Percentiles rank a stretch among this genome's conserved stretches.
Evolutionary conservation across 2,329 filamentous ascomycete species (phyloP).

Genomic region (Colletotrichum phormii): DNA sequence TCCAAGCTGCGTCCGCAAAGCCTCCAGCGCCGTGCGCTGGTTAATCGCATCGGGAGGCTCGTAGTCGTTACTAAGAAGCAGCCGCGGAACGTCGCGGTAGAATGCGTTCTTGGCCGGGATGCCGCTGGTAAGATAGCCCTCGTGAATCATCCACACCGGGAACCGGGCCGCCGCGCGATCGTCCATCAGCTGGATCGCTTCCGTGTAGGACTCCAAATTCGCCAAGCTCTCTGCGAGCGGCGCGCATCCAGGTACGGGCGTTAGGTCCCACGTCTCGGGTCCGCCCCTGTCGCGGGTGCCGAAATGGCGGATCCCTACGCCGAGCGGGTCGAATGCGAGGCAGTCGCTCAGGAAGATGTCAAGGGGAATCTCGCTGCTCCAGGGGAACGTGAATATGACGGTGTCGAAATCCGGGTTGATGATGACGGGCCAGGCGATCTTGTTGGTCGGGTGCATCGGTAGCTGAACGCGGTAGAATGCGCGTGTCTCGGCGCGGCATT

Average conservation of each 20-base stretch:
- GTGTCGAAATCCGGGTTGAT: conserved; percentile 40
- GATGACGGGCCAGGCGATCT: conserved; percentile 35
- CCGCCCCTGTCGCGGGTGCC: conserved; percentile 33
- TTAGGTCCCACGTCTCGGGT: conserved; percentile 36
- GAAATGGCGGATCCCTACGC: conserved; percentile 34
- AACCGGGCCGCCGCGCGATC: conserved; percentile 31
- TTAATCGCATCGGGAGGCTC: conserved; percentile 30
- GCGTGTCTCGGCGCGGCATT: conserved; percentile 36
- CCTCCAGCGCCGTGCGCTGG: conserved; percentile 28
- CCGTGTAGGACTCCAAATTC: conserved; percentile 32
- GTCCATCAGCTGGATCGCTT: conserved; percentile 36
- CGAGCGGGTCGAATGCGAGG: conserved; percentile 32
- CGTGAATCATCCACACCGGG: conserved; percentile 37
- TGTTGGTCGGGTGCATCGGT: conserved; percentile 37
- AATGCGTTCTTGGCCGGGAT: conserved; percentile 31
- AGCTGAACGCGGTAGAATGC: conserved; percentile 40
- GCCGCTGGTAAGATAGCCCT: conserved; percentile 32
- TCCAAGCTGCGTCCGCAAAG: conserved; percentile 16
- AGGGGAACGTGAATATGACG: conserved; percentile 38
- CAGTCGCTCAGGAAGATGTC: conserved; percentile 36
- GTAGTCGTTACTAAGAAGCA: conserved; percentile 32
- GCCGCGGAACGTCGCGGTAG: conserved; percentile 26
- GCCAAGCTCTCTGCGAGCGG: conserved; percentile 30
- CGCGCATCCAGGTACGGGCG: conserved; percentile 30
- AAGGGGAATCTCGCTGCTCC: conserved; percentile 36